Base-by-base conservation (phyloP, 2,329 filamentous ascomycete genomes). In the Alternaria incomplexa region DNA sequence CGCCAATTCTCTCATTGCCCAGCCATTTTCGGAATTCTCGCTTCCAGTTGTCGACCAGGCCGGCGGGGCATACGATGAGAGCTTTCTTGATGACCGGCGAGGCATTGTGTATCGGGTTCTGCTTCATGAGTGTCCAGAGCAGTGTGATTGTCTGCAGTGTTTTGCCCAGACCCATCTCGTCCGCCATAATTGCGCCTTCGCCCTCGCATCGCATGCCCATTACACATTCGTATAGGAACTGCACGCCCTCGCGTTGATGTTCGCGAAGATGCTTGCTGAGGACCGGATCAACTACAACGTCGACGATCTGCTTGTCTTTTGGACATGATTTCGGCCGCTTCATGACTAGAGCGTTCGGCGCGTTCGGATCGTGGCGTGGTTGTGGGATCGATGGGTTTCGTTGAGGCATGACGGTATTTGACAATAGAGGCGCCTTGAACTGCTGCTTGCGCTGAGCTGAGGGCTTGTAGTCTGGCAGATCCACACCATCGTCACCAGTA, bases 111-210 rank as follows among this genome's bases (percentile, higher is more conserved):
- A 91, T 83, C 0, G 90, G 89, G 71, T 90, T 91, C 72, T 92
- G 90, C 75, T 91, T 92, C 64, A 92, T 79, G 32, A 92, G 77
- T 2, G 90, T 92, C 90, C 90, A 92, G 12, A 92, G 74, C 48
- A 92, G 78, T 4, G 90, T 83, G 71, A 93, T 92, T 0, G 90
- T 92, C 71, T 92, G 90, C 32, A 92, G 75, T 1, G 90, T 92
- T 79, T 93, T 93, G 20, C 90, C 90, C 2, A 93, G 78, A 0
- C 90, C 90, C 90, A 93, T 93, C 69, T 92, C 90, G 73, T 93
- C 90, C 2, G 90, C 90, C 52, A 93, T 81, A 62, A 93, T 89
- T 4, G 89, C 90, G 23, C 90, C 90, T 77, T 90, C 86, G 2
- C 90, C 90, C 69, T 87, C 87, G 45, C 84, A 81, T 45, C 89